Evolutionary conservation across 352 stramenopile genomes (phyloP), one percentile per base, ranked within the genome.

Genomic region (Phytophthora kernoviae): DNA sequence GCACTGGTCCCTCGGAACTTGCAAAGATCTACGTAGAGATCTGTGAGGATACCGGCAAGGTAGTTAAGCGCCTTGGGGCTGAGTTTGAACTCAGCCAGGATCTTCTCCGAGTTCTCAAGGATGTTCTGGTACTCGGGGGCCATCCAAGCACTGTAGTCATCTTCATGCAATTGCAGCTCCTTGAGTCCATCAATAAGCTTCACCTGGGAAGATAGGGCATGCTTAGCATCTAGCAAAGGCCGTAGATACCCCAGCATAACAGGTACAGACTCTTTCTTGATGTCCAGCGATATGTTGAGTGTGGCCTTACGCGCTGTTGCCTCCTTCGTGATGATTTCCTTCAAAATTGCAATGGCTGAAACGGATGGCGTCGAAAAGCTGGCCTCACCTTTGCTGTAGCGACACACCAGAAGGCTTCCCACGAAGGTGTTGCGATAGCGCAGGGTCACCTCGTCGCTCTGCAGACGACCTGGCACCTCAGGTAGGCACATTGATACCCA

Each of bases 121-220:
- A 96, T 91, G 20, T 78, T 58, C 54, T 90, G 78, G 54, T 94
- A 96, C 62, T 96, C 88, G 7, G 80, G 78, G 5, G 83, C 70
- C 75, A 95, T 89, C 84, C 86, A 94, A 33, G 69, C 66, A 6
- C 67, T 44, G 40, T 87, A 73, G 58, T 92, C 84, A 5, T 88
- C 76, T 51, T 91, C 84, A 46, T 96, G 84, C 63, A 90, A 82
- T 43, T 91, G 79, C 18, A 96, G 58, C 45, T 96, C 87, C 45
- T 91, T 92, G 67, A 96, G 83, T 12, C 83, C 77, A 26, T 94
- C 85, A 34, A 93, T 87, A 40, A 96, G 77, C 56, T 93, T 90
- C 17, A 90, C 77, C 52, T 92, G 83, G 26, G 76, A 89, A 32
- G 83, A 71, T 1, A 93, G 69, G 5, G 79, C 81, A 51, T 93